A percentile compares a stretch with the other conserved stretches of the same genome.
These are phyloP conservation scores for Hypoxylon trugodes DNA, from an alignment of 495 filamentous ascomycete genomes.

Conservation along the genomic window DNA sequence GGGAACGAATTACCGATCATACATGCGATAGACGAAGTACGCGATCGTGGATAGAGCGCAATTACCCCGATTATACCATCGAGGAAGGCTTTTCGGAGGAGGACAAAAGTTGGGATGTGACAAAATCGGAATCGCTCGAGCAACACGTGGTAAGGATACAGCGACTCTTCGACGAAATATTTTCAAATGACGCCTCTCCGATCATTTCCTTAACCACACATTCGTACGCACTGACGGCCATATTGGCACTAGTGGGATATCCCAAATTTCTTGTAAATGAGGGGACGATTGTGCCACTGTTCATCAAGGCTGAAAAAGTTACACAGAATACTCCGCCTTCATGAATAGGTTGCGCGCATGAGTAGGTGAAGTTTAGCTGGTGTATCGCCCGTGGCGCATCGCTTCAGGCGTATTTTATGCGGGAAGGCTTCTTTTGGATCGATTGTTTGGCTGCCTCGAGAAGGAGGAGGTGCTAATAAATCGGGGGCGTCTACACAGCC, in stretches of 20 bases:
- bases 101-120: constrained; percentile 65
- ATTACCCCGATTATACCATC: constrained; percentile 67
- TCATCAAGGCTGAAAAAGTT: constrained; percentile 38
- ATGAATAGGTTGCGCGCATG: no score
- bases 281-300: constrained; percentile 39
- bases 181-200: constrained; percentile 30
- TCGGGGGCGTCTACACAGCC: no score
- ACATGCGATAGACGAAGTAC: constrained; percentile 76
- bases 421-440: no score
- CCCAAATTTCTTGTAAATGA: constrained; percentile 33
- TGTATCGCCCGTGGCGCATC: no score
- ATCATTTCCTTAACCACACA: constrained; percentile 42
- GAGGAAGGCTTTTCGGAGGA: constrained; percentile 69
- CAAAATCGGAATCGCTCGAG: constrained; percentile 37
- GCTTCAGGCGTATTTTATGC: no score
- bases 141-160: constrained; percentile 39
- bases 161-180: constrained; percentile 41
- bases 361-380: no score
- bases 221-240: constrained; percentile 37
- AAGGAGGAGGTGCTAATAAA: no score
- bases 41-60: constrained; percentile 61
- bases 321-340: not conserved
- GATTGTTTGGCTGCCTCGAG: no score
- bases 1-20: constrained; percentile 76
- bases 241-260: constrained; percentile 33